Conservation (phyloP, 345 rosid genomes). For the Chamaenerion angustifolium region DNA sequence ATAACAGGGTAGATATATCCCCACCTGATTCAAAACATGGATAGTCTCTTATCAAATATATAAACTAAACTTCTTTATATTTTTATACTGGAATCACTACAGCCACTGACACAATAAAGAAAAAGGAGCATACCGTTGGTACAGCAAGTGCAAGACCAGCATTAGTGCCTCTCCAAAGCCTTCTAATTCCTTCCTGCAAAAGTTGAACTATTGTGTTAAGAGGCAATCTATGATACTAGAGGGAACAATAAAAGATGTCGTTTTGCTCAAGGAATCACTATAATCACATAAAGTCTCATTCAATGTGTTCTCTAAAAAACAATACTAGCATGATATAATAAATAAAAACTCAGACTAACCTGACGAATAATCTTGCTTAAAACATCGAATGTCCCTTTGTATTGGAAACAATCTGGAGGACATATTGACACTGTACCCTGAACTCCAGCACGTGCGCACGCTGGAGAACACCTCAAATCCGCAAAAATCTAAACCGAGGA, state of each 20-base stretch:
- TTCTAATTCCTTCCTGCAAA: constrained; percentile 71
- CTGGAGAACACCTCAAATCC: constrained; percentile 86
- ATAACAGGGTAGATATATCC: constrained; percentile 85
- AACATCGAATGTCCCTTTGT: constrained; percentile 94
- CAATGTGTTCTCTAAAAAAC: neutral
- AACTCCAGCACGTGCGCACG: constrained; percentile 89
- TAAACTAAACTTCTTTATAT: no score
- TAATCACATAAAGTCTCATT: neutral
- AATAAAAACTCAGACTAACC: constrained; percentile 17
- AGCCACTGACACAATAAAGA: neutral
- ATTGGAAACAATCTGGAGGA: constrained; percentile 97
- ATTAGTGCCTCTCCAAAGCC: constrained; percentile 97
- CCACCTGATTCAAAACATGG: constrained; percentile 47
- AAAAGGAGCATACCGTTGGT: constrained; percentile 48
- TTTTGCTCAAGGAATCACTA: neutral
- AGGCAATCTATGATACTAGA: no score
- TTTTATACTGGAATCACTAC: neutral
- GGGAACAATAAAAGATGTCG: no score
- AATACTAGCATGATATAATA: neutral
- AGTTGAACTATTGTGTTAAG: neutral
- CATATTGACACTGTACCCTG: constrained; percentile 96
- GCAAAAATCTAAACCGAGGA: constrained; percentile 62
- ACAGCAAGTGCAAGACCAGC: constrained; percentile 91
- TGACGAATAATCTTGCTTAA: constrained; percentile 78
- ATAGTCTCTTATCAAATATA: neutral